Evolutionary conservation across 257 asterid species (phyloP), one percentile per base, ranked within the genome.

Genomic region (Solanum arcanum): DNA sequence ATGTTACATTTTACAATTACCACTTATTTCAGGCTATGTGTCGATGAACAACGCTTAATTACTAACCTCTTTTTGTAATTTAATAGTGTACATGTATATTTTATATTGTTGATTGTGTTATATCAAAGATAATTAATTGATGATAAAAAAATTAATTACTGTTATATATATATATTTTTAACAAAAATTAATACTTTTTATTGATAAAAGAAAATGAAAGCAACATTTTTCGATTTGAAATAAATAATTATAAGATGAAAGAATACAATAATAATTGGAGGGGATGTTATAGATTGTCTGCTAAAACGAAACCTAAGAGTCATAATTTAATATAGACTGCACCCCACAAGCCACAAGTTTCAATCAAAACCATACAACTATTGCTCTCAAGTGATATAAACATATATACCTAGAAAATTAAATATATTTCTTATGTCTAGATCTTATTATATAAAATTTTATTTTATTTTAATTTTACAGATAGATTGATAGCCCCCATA

Each of bases 291-390:
- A 10, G 44, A 62, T 69, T 76, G 72, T 39, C 35, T 66, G 69
- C n/a, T 9, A n/a, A 74, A 83, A 7, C 2, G 81, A 44, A 35
- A 41, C 49, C 37, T 68, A 14, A 35, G 37, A 31, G 89, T 86
- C 83, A 76, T 86, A 62, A 85, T 90, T 88, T 83, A 69, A 78
- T 89, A 90, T 78, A 88, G 84, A 68, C 29, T 68, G 66, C 87
- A 90, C 70, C 90, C 90, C 91, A 90, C 93, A 80, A 80, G 44
- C 90, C 91, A 90, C 94, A 80, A 80, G 29, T 76, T 31, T 44
- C 44, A 60, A 86, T 72, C 62, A 80, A 86, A 56, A 75, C 84
- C 78, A 90, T 90, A 83, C 25, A 90, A 87, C 49, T 73, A 47
- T 88, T 46, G 42, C 66, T 78, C 84, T 90, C 83, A 87, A 87